Base-by-base conservation (phyloP, 148 eudicot genomes). In the Heliosperma pusillum region DNA sequence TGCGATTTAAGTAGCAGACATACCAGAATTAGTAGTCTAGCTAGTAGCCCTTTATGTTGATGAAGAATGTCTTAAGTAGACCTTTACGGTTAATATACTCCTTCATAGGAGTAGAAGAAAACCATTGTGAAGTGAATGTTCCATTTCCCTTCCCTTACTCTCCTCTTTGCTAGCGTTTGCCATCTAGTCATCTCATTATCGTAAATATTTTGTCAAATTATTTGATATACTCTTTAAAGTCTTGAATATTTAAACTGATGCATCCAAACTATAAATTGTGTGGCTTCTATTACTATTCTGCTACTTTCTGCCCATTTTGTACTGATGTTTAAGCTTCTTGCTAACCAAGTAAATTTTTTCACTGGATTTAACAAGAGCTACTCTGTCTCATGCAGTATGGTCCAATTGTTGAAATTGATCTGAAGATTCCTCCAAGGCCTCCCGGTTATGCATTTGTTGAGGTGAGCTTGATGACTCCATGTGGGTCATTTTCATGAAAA, bases 361-460 rank as follows among this genome's bases (percentile, higher is more conserved):
- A 6, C 62, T n/a, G 15, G 55, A 20, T 16, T 50, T 19, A 27
- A 71, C 50, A 26, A 53, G 33, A 36, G 7, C 27, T 50, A 44
- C 12, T 63, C 60, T 33, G 30, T 80, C 21, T 77, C 25, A 29
- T 86, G 87, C 95, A 94, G 98, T 94, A 91, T 82, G 98, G 98
- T 24, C 96, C 76, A 57, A 88, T 94, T 45, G 81, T 89, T 74
- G 93, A 88, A 1, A 87, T 94, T 73, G 98, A 94, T 63, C 80
- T 94, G 87, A 92, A 90, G 84, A 79, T 88, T 59, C 95, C 95
- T 65, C 91, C 92, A 24, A 86, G 97, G 60, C 95, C 97, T 29
- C 96, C 98, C 61, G 91, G 92, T 72, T 91, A 88, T 86, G 97
- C 97, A 8, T 94, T 94, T 86, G 97, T 94, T 62, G 97, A 91